These are phyloP conservation scores for Apiotrichum domesticum DNA, from an alignment of 1,284 basidiomycete species.

Conservation along the genomic window DNA sequence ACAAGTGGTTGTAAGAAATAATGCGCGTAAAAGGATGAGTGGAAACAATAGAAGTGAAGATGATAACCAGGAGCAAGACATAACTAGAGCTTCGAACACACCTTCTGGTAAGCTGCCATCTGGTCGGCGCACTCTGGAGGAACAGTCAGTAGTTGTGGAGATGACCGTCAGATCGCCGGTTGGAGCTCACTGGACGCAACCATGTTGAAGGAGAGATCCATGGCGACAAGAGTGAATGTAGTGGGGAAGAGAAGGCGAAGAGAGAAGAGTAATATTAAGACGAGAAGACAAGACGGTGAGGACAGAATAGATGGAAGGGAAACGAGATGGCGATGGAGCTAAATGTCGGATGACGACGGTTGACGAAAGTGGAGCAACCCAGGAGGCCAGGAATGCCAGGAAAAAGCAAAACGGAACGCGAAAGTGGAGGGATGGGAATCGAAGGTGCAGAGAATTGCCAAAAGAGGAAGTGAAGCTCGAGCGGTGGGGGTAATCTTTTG, in stretches of 20 bases:
- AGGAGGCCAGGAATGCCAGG: too few relatives aligned
- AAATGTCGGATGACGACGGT: too few relatives aligned
- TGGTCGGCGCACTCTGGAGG: slow-evolving; percentile 40
- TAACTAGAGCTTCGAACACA: slow-evolving; percentile 1
- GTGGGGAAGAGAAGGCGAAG: too few relatives aligned
- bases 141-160: not conserved
- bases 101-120: slow-evolving; percentile 44
- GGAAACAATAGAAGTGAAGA: too few relatives aligned
- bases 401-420: too few relatives aligned
- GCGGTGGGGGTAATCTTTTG: not conserved
- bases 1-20: not conserved
- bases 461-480: not conserved
- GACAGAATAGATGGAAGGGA: too few relatives aligned
- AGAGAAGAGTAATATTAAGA: not conserved
- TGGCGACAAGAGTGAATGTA: slow-evolving; percentile 12
- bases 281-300: not conserved
- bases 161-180: not conserved
- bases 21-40: too few relatives aligned
- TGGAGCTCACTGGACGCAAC: slow-evolving; percentile 42
- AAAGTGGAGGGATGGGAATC: too few relatives aligned
- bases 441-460: not conserved
- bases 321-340: too few relatives aligned
- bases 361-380: too few relatives aligned
- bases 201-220: slow-evolving; percentile 45
- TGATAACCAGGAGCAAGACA: too few relatives aligned